phyloP scores from a whole-genome alignment of 2,329 filamentous ascomycete genomes.

The Raffaelea albimanens region DNA sequence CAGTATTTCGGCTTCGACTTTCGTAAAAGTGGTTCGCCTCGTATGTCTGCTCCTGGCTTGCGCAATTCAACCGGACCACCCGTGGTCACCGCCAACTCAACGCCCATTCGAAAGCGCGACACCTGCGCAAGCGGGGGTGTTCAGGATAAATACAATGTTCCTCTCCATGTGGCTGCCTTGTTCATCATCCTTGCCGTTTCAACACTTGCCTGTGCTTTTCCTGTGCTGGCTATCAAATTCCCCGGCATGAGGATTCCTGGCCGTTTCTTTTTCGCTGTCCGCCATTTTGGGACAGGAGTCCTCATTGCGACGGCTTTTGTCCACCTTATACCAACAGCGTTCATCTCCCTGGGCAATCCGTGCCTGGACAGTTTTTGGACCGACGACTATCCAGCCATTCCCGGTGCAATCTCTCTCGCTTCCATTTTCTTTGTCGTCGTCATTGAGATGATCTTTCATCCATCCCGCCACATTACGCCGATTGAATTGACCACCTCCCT shows the following conservation, averaged over 20 bases:
- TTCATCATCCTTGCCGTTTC: constrained; percentile 54
- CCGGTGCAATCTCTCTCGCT: constrained; percentile 71
- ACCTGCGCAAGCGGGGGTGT: constrained; percentile 19
- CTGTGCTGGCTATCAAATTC: constrained; percentile 50
- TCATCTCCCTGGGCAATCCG: constrained; percentile 54
- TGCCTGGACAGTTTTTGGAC: constrained; percentile 76
- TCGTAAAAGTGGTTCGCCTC: not conserved
- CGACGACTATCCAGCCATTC: constrained; percentile 64
- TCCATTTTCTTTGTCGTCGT: constrained; percentile 70
- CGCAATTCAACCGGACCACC: not conserved
- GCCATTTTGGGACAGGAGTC: constrained; percentile 73
- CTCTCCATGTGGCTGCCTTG: constrained; percentile 56
- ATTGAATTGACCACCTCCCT: not conserved
- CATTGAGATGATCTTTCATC: constrained; percentile 54
- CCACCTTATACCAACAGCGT: constrained; percentile 62
- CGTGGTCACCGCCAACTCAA: not conserved
- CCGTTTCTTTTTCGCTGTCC: constrained; percentile 53
- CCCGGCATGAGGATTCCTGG: constrained; percentile 47
- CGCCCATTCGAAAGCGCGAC: not conserved
- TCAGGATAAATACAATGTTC: constrained; percentile 51
- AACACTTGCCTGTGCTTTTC: constrained; percentile 50
- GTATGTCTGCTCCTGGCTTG: not conserved
- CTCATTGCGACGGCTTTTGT: constrained; percentile 81
- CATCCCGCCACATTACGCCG: constrained; percentile 16
- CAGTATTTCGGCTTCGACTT: not conserved